Base-by-base conservation (phyloP, 345 rosid species). In the Hibiscus mutabilis region DNA sequence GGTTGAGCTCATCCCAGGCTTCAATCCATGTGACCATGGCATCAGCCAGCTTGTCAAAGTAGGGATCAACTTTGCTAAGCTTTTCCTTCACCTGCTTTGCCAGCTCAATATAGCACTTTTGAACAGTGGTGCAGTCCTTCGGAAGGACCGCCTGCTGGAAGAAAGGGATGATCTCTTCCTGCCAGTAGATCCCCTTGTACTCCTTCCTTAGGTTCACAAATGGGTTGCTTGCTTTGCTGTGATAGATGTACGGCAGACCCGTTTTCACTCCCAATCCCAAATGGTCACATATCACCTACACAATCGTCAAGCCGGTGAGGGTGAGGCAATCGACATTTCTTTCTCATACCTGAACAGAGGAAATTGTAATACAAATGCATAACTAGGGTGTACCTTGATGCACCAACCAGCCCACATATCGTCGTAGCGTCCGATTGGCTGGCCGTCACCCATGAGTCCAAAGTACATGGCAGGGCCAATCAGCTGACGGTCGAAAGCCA, bases 321-420 rank as follows among this genome's bases (percentile, higher is more conserved):
- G 24, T 1, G 7, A 44, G 18, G 5, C 10, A 5, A 21, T 24
- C 0, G 27, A 46, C 21, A 58, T 44, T 58, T 53, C 58, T 19
- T 37, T 37, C 42, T 37, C 42, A 37, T 37, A 37, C 42, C 10
- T 6, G 2, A 37, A 6, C 5, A 14, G 24, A 18, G 27, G 4
- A 19, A 56, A 19, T 24, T 66, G 22, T 70, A 5, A 31, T 2
- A 3, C 47, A 56, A 33, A 35, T 0, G 31, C 29, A 27, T 6
- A 27, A 19, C 40, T 10, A 8, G 27, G 31, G 12, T 16, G 52
- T 57, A 71, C 74, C 74, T 71, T 71, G 22, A 56, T 57, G 15
- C 98, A 94, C 98, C 98, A 94, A 68, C 98, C 97, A 58, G 97
- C 97, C 99, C 99, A 95, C 99, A 95, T 95, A 69, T 91, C 97